Evolutionary conservation across 768 basidiomycete species (phyloP), one percentile per base, ranked within the genome.

Genomic region (Hortiboletus flavorubellus): DNA sequence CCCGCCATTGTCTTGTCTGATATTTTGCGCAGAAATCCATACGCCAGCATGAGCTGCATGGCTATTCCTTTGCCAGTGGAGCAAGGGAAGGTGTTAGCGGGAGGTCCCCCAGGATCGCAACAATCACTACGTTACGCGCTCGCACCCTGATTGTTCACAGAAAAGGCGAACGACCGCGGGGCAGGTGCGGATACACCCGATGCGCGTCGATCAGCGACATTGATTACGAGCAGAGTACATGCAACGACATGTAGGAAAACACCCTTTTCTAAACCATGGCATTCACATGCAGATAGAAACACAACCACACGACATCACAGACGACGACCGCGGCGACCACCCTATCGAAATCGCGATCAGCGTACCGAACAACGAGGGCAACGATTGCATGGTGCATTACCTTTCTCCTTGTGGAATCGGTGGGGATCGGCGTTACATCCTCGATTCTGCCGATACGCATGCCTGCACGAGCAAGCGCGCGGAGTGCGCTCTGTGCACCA

Each of bases 271-370:
- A 21, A 21, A 61, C 48, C 49, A 57, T 56, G 46, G 26, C 48
- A 50, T 56, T 46, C 41, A 54, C 41, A 46, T 60, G 57, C 33
- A 23, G 15, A 55, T 49, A 55, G 34, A 64, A 42, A 54, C 9
- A 49, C 12, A 30, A 57, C 56, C 54, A 47, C 42, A 54, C 34
- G 49, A 46, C 49, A 72, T 76, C 73, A 91, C 68, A 96, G 83
- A 88, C 94, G 92, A 68, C 94, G 90, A 91, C 94, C 94, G 78
- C 94, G 93, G 65, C 94, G 91, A 93, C 94, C 94, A 86, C 94
- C 95, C 94, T 93, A 60, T 12, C 53, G 14, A 30, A 54, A 31
- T 6, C 15, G 11, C 37, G 40, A 52, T 58, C 14, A 55, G 52
- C 23, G 30, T 2, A 48, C 58, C n/a, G 4, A 38, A n/a, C 8